Conservation (phyloP, 2,329 filamentous ascomycete genomes). For the Conoideocrella luteorostrata region DNA sequence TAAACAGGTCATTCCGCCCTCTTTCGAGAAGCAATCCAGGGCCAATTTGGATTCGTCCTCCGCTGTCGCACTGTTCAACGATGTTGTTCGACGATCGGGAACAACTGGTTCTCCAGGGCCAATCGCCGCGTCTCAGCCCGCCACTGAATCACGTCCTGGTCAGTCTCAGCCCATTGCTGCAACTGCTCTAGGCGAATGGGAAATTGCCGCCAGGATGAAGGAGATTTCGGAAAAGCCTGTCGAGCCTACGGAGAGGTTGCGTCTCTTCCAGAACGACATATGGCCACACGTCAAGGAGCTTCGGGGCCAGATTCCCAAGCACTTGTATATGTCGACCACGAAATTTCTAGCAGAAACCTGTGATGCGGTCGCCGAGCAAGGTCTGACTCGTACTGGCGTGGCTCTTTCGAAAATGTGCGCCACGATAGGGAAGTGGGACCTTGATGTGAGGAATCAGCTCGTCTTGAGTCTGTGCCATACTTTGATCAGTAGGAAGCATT, state of each 20-base stretch:
- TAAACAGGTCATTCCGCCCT: constrained; percentile 3
- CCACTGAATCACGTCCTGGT: neutral
- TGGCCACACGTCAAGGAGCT: constrained; percentile 23
- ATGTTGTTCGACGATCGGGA: constrained; percentile 22
- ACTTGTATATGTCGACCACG: constrained; percentile 17
- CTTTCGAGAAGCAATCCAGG: constrained; percentile 1
- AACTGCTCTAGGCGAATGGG: constrained; percentile 17
- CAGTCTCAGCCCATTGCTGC: constrained; percentile 3
- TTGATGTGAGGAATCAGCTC: constrained; percentile 22
- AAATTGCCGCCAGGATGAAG: constrained; percentile 24
- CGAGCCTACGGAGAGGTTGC: constrained; percentile 15
- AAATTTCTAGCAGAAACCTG: constrained; percentile 16
- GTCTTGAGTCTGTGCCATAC: constrained; percentile 25
- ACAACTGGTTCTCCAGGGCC: neutral
- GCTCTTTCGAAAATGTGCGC: constrained; percentile 20
- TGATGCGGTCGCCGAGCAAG: constrained; percentile 14
- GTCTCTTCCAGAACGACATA: constrained; percentile 21
- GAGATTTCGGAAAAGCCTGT: constrained; percentile 15
- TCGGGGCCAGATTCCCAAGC: constrained; percentile 21
- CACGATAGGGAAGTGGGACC: constrained; percentile 20
- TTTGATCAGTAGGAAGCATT: constrained; percentile 13
- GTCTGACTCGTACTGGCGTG: constrained; percentile 13
- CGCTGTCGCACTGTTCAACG: constrained; percentile 28
- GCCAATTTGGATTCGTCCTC: constrained; percentile 13
- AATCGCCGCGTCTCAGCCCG: neutral